phyloP scores from a whole-genome alignment of 371 early-diverging fungal genomes.

The Mortierella sp. region DNA sequence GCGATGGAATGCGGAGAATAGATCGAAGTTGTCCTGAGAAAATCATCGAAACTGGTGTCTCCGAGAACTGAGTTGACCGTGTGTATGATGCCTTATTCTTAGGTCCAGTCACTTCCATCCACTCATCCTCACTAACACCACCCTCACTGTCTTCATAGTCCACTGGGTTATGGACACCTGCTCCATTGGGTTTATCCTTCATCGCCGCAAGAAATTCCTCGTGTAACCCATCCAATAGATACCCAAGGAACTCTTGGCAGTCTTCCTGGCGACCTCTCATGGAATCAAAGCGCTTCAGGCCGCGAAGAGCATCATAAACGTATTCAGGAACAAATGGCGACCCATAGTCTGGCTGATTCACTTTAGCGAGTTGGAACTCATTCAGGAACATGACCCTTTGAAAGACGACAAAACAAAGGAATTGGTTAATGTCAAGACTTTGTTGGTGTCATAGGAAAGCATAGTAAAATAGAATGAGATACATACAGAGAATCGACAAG shows the following conservation, averaged over 20 bases:
- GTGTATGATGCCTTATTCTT: constrained; percentile 73
- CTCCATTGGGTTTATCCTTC: constrained; percentile 39
- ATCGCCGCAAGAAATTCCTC: constrained; percentile 82
- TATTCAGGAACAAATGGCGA: constrained; percentile 93
- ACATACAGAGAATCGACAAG: constrained; percentile 85
- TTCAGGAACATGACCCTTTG: constrained; percentile 78
- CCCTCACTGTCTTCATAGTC: constrained; percentile 44
- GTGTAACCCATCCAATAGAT: constrained; percentile 92
- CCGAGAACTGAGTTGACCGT: constrained; percentile 68
- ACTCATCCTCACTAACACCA: constrained; percentile 63
- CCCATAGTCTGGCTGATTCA: constrained; percentile 61
- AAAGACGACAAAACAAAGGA: background rate
- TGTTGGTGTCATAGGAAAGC: background rate
- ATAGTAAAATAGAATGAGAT: background rate
- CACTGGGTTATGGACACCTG: constrained; percentile 17
- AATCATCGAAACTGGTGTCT: constrained; percentile 86
- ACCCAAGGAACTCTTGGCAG: constrained; percentile 95
- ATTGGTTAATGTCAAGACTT: background rate
- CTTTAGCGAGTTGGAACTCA: constrained; percentile 69
- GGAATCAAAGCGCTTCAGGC: constrained; percentile 82
- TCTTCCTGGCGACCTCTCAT: constrained; percentile 96
- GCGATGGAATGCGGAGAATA: constrained; percentile 77
- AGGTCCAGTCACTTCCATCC: constrained; percentile 90
- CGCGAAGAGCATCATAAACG: constrained; percentile 90
- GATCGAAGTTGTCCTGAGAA: constrained; percentile 90